Base-by-base conservation (phyloP, 352 stramenopile genomes). In the Phytophthora pluvialis region DNA sequence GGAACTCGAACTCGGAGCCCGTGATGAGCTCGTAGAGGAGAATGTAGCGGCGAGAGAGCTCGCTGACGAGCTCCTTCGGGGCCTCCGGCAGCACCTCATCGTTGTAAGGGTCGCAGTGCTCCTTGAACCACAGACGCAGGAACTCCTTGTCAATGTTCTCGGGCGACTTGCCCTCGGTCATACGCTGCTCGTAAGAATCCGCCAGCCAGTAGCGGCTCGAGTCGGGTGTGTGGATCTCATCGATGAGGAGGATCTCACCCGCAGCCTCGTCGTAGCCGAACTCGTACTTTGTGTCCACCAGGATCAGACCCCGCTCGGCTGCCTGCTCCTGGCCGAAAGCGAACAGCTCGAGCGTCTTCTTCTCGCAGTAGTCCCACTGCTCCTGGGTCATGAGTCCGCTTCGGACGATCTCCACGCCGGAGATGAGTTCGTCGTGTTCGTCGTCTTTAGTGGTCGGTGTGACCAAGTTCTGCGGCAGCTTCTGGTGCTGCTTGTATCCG, bases 81-180 rank as follows among this genome's bases (percentile, higher is more conserved):
- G 98, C 97, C 28, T 98, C 97, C 1, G 98, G 98, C 36, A 99
- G 72, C 32, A 92, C 83, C 13, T 78, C 83, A 73, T 99, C 95
- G 11, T 98, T 98, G 88, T 99, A 99, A 38, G 97, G 98, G 79
- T 99, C 97, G 77, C 98, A 99, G 77, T 98, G 89, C 31, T 99
- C 83, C 51, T 89, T 85, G 81, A 98, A 99, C 98, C 98, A 99
- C 36, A 99, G 82, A 53, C 98, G 86, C 48, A 99, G 73, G 69
- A 99, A 99, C 80, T 99, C 98, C 86, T 99, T 99, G 80, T 99
- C 98, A 62, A 99, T 99, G 76, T 99, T 99, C 59, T 99, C 97
- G 13, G 98, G 98, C 52, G 98, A 97, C 49, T 93, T 75, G 5
- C 91, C 93, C 5, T 73, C 75, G 7, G 71, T 70, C 78, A 98